Percentiles rank a stretch among this genome's conserved stretches.
phyloP scores from a whole-genome alignment of 2,329 filamentous ascomycete species.

The Aureobasidium mangrovei region DNA sequence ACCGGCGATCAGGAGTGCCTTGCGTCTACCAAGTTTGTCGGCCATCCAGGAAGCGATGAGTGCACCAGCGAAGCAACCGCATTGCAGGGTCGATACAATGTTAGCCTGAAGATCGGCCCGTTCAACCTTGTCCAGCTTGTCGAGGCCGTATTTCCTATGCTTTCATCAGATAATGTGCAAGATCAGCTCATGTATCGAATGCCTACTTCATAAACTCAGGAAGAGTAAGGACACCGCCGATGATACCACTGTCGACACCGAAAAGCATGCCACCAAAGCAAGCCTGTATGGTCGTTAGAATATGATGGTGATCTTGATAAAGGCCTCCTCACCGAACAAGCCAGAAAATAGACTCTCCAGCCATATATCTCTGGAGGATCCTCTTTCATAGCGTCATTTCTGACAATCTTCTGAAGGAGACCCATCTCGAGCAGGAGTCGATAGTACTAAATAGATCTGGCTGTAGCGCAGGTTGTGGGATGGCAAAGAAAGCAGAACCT shows the following conservation, averaged over 20 bases:
- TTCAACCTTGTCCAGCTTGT: conserved; percentile 29
- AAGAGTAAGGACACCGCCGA: conserved; percentile 58
- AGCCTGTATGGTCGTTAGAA: conserved; percentile 28
- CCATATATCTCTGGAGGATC: conserved; percentile 62
- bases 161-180: neutral
- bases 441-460: neutral
- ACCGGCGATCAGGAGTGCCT: conserved; percentile 48
- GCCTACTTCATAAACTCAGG: conserved; percentile 46
- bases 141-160: conserved; percentile 45
- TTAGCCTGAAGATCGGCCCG: conserved; percentile 53
- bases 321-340: conserved; percentile 41
- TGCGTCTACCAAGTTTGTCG: conserved; percentile 48
- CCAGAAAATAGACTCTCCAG: conserved; percentile 58
- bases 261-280: conserved; percentile 65
- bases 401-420: conserved; percentile 49
- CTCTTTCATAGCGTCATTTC: conserved; percentile 61
- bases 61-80: conserved; percentile 57
- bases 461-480: neutral
- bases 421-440: conserved; percentile 15
- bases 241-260: conserved; percentile 58
- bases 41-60: conserved; percentile 48
- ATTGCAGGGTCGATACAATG: conserved; percentile 63
- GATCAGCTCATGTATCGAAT: neutral
- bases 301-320: neutral
- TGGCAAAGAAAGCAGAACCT: neutral